Evolutionary conservation across 108 stramenopile genomes (phyloP).

Genomic region (Fragilaria radians): DNA sequence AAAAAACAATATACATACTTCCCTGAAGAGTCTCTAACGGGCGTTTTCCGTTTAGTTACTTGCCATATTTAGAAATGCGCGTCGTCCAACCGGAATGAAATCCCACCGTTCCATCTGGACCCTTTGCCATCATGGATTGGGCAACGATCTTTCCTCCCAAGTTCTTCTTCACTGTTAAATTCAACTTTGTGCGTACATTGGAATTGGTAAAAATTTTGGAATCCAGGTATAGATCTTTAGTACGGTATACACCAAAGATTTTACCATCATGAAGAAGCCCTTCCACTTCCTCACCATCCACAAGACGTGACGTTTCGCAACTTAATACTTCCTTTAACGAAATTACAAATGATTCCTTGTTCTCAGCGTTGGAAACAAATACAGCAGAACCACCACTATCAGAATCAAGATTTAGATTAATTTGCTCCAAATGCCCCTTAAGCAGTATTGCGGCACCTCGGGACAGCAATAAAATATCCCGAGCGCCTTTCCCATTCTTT

Average conservation of each 20-base stretch:
- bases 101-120: constrained; percentile 62
- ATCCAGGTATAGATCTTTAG: constrained; percentile 60
- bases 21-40: too few relatives aligned
- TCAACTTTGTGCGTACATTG: constrained; percentile 65
- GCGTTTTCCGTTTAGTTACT: too few relatives aligned
- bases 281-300: constrained; percentile 62
- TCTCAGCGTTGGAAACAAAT: constrained; percentile 35
- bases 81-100: constrained; percentile 57
- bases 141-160: constrained; percentile 82
- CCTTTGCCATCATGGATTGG: constrained; percentile 76
- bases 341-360: constrained; percentile 42
- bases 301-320: constrained; percentile 50
- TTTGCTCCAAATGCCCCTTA: constrained; percentile 46
- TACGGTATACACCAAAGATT: constrained; percentile 71
- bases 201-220: constrained; percentile 38
- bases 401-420: constrained; percentile 10
- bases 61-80: constrained; percentile 29
- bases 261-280: constrained; percentile 68
- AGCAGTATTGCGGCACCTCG: constrained; percentile 41
- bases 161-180: constrained; percentile 67
- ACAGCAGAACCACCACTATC: constrained; percentile 18
- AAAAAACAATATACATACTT: too few relatives aligned
- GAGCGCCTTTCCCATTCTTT: constrained; percentile 40
- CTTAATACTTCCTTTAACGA: constrained; percentile 62
- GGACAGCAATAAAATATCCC: constrained; percentile 57